Base-by-base conservation (phyloP, 306 rosid species). In the Vicia sativa region DNA sequence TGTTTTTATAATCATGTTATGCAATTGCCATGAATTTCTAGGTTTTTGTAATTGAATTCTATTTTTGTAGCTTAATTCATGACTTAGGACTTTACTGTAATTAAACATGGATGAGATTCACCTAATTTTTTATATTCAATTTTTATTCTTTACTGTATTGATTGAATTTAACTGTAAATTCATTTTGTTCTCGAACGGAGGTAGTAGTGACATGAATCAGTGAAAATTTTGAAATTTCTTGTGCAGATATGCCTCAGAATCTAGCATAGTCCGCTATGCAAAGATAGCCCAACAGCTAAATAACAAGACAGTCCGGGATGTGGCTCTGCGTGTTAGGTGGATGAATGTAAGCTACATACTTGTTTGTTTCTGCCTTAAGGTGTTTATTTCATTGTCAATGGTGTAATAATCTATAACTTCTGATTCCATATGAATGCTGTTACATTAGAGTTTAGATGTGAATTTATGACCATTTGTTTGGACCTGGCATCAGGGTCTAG, bases 321-420 rank as follows among this genome's bases (percentile, higher is more conserved):
- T 93, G 54, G 99, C 99, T 11, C 73, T 90, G 77, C 97, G 99
- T 57, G 87, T 90, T 73, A 83, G 97, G 83, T 93, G 99, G 99
- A 93, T 90, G 99, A 90, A 79, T 28, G 99, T 93, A 81, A 86
- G 96, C 62, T 57, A 63, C 46, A 12, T 56, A 74, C n/a, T 37
- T 5, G 15, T 65, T 21, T 43, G 12, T 72, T 63, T 43, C 67
- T 65, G 29, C 50, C 54, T 61, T 64, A 16, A 44, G 37, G 34
- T 50, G 62, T 60, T 76, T 59, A 58, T 65, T 42, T 55, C 15
- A 7, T 63, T 68, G 37, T 67, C 53, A 39, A 52, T 71, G 73
- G 56, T 42, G 13, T 37, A 23, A 37, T 61, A 46, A 21, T 44
- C 26, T 25, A 29, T 62, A 4, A 7, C 62, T 45, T 3, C 16